phyloP scores from a whole-genome alignment of 140 eudicot species.

The Anethum foeniculum region DNA sequence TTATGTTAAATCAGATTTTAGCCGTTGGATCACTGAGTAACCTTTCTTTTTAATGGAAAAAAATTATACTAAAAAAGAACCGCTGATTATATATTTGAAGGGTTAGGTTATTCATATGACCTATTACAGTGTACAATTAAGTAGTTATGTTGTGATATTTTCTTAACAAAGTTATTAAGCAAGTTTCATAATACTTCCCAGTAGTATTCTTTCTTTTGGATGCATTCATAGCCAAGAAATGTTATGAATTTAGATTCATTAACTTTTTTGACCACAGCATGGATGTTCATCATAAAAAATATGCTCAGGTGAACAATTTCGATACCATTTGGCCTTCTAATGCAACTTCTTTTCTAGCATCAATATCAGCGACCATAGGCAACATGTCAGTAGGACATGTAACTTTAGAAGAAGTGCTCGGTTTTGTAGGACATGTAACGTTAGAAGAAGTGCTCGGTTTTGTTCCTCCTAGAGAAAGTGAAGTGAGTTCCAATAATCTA shows the following conservation, averaged over 20 bases:
- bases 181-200: conserved; percentile 4
- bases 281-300: conserved; percentile 22
- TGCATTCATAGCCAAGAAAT: conserved; percentile 41
- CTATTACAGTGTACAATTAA: no score
- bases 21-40: no score
- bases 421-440: neutral
- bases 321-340: conserved; percentile 27
- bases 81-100: no score
- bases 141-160: no score
- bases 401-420: neutral
- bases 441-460: neutral
- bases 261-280: neutral
- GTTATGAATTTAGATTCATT: conserved; percentile 9
- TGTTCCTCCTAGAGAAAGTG: neutral
- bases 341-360: conserved; percentile 35
- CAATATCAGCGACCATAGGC: conserved; percentile 25
- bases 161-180: no score
- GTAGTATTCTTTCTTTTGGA: conserved; percentile 12
- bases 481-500: neutral
- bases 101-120: no score
- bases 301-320: conserved; percentile 31
- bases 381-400: conserved; percentile 18
- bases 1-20: no score
- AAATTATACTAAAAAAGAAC: no score
- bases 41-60: no score